Conservation (phyloP, 108 stramenopile genomes). For the Chaetoceros tenuissimus region DNA sequence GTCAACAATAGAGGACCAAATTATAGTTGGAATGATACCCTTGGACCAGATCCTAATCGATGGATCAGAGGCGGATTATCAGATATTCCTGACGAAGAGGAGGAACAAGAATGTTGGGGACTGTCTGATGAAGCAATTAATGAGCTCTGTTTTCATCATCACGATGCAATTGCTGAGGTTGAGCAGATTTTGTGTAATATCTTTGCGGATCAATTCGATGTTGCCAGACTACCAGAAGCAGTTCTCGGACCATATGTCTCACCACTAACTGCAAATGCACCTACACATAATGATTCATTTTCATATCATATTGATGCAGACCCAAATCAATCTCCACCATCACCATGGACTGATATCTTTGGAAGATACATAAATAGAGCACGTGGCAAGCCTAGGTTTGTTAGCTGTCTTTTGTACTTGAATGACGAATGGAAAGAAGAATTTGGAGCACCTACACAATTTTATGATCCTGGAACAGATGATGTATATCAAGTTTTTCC, state of each 20-base stretch:
- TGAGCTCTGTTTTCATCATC: slow-evolving; percentile 47
- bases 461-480: slow-evolving; percentile 54
- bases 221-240: slow-evolving; percentile 46
- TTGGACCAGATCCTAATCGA: slow-evolving; percentile 51
- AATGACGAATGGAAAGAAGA: slow-evolving; percentile 51
- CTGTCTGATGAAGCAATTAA: slow-evolving; percentile 41
- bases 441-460: slow-evolving; percentile 60
- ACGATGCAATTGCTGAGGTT: slow-evolving; percentile 46
- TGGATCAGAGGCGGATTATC: slow-evolving; percentile 48
- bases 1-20: slow-evolving; percentile 23
- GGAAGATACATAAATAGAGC: slow-evolving; percentile 56
- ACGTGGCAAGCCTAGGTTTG: slow-evolving; percentile 54
- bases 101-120: slow-evolving; percentile 33
- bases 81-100: slow-evolving; percentile 20
- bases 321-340: slow-evolving; percentile 47
- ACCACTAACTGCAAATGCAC: slow-evolving; percentile 67
- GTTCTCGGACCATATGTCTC: slow-evolving; percentile 48
- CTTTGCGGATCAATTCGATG: slow-evolving; percentile 40
- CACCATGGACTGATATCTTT: slow-evolving; percentile 61
- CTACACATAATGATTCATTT: slow-evolving; percentile 42
- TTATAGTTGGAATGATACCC: slow-evolving; percentile 13
- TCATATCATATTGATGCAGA: slow-evolving; percentile 68
- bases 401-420: slow-evolving; percentile 60
- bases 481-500: slow-evolving; percentile 28
- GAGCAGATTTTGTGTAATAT: slow-evolving; percentile 35